Evolutionary conservation across 768 basidiomycete genomes (phyloP).

Genomic region (Auricularia sp.): DNA sequence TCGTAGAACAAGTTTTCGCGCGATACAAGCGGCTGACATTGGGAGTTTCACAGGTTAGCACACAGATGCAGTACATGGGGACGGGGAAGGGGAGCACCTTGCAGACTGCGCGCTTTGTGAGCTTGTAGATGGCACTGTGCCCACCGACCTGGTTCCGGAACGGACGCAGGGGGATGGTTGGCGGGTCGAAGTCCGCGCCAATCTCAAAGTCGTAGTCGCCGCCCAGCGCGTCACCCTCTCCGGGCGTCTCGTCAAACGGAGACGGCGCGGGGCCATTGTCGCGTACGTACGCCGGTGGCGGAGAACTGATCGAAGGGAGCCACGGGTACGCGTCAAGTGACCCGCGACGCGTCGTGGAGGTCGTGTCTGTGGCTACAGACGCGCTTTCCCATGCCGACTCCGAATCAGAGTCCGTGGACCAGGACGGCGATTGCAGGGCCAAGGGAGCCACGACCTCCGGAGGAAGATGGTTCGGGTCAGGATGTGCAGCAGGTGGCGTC

Average conservation of each 20-base stretch:
- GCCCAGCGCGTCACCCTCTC: not conserved
- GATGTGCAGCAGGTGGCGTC: conserved; percentile 12
- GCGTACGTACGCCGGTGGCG: conserved; percentile 2
- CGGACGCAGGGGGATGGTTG: conserved; percentile 86
- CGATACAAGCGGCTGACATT: conserved; percentile 79
- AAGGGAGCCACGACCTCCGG: conserved; percentile 1
- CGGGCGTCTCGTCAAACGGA: not conserved
- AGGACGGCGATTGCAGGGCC: conserved; percentile 6
- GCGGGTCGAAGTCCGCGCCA: conserved; percentile 43
- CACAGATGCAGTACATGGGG: conserved; percentile 9
- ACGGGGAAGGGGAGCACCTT: conserved; percentile 48
- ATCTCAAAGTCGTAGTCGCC: conserved; percentile 23
- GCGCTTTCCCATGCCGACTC: conserved; percentile 11
- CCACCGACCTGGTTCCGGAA: conserved; percentile 98
- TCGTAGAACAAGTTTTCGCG: conserved; percentile 98
- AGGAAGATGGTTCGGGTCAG: not conserved
- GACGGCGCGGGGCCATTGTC: not conserved
- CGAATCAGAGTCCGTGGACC: conserved; percentile 10
- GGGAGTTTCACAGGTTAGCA: conserved; percentile 13
- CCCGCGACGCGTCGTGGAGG: conserved; percentile 2
- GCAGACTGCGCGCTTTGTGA: conserved; percentile 94
- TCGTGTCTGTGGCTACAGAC: conserved; percentile 7
- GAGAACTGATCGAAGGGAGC: not conserved
- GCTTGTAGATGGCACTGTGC: conserved; percentile 94
- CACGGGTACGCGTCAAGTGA: not conserved